A percentile compares a stretch with the other conserved stretches of the same genome.
These are phyloP conservation scores for Solanum bulbocastanum DNA, from an alignment of 257 asterid species.

Conservation along the genomic window DNA sequence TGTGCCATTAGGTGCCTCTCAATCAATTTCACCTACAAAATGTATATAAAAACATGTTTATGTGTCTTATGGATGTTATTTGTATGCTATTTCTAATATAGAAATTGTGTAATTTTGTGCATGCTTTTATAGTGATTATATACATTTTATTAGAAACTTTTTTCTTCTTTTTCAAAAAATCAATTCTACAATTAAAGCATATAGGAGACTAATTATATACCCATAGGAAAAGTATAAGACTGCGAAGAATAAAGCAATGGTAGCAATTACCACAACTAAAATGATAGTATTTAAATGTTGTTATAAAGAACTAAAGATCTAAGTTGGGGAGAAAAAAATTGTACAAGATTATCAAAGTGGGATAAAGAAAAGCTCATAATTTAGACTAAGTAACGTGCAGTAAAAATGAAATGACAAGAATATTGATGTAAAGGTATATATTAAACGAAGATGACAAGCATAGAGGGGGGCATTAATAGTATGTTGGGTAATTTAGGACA, in stretches of 20 bases:
- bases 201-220: neutral
- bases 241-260: neutral
- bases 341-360: no score
- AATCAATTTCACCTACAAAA: no score
- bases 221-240: neutral
- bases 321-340: neutral
- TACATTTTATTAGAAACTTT: neutral
- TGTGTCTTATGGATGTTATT: neutral
- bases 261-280: no score
- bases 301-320: neutral
- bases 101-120: neutral
- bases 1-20: neutral
- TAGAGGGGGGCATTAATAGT: neutral
- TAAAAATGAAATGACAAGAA: neutral
- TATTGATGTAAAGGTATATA: neutral
- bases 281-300: neutral
- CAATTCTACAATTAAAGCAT: neutral
- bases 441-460: neutral
- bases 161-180: neutral
- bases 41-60: no score
- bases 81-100: neutral
- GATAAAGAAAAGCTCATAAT: neutral
- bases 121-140: neutral
- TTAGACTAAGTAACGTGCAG: neutral
- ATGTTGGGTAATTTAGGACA: neutral